Percentiles rank a stretch among this genome's conserved stretches.
Evolutionary conservation across 495 filamentous ascomycete genomes (phyloP).

Genomic region (Aspergillus coremiiformis): DNA sequence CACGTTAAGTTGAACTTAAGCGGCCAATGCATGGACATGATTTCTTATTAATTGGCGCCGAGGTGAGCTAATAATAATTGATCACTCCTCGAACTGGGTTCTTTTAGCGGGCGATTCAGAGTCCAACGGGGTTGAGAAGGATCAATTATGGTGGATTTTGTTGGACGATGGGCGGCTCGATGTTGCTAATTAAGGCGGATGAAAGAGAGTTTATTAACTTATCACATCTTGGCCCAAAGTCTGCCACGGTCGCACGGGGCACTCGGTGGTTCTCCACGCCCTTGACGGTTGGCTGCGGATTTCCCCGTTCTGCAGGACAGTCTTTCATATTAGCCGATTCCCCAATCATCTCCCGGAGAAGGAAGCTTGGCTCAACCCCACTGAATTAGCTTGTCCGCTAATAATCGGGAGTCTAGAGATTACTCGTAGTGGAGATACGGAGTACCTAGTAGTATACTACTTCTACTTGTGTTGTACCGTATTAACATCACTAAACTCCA

Average conservation of each 20-base stretch:
- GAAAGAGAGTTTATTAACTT: slow-evolving; percentile 9
- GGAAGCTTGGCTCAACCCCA: slow-evolving; percentile 23
- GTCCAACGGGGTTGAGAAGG: not conserved
- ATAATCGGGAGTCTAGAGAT: too few relatives aligned
- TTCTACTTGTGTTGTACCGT: too few relatives aligned
- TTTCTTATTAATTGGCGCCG: slow-evolving; percentile 5
- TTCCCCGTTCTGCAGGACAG: slow-evolving; percentile 17
- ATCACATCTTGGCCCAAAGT: slow-evolving; percentile 11
- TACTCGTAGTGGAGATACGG: too few relatives aligned
- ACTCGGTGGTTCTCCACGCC: not conserved
- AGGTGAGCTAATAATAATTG: slow-evolving; percentile 9
- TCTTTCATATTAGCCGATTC: not conserved
- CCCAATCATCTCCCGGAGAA: slow-evolving; percentile 2
- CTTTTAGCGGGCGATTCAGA: too few relatives aligned
- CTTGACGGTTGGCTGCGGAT: slow-evolving; percentile 15
- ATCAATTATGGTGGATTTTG: not conserved
- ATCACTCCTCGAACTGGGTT: not conserved
- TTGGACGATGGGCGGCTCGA: slow-evolving; percentile 18
- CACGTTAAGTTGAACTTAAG: not conserved
- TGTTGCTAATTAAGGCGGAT: slow-evolving; percentile 32
- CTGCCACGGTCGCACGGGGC: slow-evolving; percentile 3
- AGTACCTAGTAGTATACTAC: not conserved
- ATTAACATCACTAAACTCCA: too few relatives aligned
- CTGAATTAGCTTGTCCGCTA: slow-evolving; percentile 13
- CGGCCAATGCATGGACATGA: slow-evolving; percentile 2